A percentile compares a stretch with the other conserved stretches of the same genome.
These are phyloP conservation scores for Pseudisothecium myosuroides DNA, from an alignment of 225 moss, liverwort and hornwort genomes.

Conservation along the genomic window DNA sequence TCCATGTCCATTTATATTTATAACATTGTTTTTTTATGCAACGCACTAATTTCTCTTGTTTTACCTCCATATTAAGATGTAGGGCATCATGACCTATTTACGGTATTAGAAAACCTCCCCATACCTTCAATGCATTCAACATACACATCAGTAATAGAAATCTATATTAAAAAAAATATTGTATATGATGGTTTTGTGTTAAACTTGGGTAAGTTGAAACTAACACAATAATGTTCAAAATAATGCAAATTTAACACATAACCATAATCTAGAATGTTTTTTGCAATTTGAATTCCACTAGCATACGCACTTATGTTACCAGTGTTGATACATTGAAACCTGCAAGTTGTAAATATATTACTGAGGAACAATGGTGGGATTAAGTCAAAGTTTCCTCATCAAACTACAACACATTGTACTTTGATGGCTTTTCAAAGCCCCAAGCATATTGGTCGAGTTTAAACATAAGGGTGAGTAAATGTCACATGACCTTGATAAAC, in stretches of 20 bases:
- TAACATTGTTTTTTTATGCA: background rate
- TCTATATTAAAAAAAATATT: background rate
- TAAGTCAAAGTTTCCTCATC: background rate
- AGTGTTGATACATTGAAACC: accelerated
- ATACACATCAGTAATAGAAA: background rate
- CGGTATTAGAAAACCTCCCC: background rate
- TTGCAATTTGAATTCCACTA: background rate
- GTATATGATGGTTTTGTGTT: background rate
- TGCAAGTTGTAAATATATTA: background rate
- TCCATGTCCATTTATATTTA: background rate
- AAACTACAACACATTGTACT: background rate
- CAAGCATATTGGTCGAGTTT: background rate
- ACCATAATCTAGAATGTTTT: accelerated
- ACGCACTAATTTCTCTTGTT: background rate
- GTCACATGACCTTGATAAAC: accelerated
- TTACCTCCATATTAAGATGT: background rate
- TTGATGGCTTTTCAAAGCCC: background rate
- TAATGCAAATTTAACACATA: background rate
- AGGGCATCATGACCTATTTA: background rate
- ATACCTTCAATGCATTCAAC: background rate
- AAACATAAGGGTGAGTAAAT: too few relatives aligned
- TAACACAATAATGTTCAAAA: background rate
- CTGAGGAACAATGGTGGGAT: accelerated
- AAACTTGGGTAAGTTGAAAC: background rate
- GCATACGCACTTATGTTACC: background rate